A percentile compares a stretch with the other conserved stretches of the same genome.
Conservation (phyloP, 148 eudicot species). For the Heliamphora exappendiculata region DNA sequence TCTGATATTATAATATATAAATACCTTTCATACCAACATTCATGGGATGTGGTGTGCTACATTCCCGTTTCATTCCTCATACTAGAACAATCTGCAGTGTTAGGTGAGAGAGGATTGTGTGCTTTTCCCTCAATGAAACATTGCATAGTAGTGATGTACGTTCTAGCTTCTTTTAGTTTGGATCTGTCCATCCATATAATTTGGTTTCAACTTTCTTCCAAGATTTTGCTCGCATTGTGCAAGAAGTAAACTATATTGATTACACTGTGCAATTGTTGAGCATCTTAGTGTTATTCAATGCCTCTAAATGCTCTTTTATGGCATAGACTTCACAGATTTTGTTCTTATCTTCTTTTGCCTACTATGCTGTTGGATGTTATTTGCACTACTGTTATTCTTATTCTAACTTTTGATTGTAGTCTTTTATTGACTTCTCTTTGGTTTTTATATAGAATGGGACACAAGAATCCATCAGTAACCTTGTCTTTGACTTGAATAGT, state of each 20-base stretch:
- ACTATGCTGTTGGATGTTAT: background rate
- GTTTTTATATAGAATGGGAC: slow-evolving; percentile 66
- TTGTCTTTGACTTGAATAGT: slow-evolving; percentile 78
- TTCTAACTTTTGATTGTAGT: background rate
- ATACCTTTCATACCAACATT: too few species aligned
- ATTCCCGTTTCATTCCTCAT: too few species aligned
- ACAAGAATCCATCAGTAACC: slow-evolving; percentile 82
- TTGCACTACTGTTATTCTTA: background rate
- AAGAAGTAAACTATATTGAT: background rate
- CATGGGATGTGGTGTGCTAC: too few species aligned
- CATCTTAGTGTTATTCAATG: background rate
- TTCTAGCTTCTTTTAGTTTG: background rate
- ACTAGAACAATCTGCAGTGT: too few species aligned
- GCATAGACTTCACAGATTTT: background rate
- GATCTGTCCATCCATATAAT: background rate
- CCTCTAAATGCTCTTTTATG: background rate
- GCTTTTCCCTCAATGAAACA: background rate
- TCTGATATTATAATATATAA: too few species aligned
- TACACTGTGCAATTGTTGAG: background rate
- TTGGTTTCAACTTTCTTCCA: background rate
- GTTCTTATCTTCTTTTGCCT: background rate
- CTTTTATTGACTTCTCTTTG: slow-evolving; percentile 9
- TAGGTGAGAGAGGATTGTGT: too few species aligned
- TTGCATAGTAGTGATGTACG: background rate
- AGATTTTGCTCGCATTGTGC: background rate